Evolutionary conservation across 495 filamentous ascomycete species (phyloP).

Genomic region (Chaetomidium leptoderma): DNA sequence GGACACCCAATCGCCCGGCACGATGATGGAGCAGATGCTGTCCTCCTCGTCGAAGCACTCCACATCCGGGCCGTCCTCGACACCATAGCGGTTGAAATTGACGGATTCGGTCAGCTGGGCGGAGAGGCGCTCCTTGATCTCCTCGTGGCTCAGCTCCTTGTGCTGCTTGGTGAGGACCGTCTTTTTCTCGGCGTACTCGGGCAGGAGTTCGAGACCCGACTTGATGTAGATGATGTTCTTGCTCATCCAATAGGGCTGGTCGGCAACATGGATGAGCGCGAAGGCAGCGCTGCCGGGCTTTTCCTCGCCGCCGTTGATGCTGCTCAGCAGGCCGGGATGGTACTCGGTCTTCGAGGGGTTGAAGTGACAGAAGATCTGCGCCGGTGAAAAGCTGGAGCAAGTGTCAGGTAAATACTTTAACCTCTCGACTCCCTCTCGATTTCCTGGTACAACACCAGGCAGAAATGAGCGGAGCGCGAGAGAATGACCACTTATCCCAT

Average conservation of each 20-base stretch:
- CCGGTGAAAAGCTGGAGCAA: background rate
- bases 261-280: background rate
- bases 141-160: background rate
- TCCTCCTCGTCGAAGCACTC: background rate
- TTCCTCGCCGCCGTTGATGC: conserved; percentile 1
- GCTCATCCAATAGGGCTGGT: background rate
- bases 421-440: too few species aligned
- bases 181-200: conserved; percentile 1
- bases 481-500: too few species aligned
- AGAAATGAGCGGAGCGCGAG: background rate
- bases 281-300: background rate
- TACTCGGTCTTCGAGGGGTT: background rate
- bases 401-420: background rate
- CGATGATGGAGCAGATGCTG: background rate
- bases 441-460: too few species aligned
- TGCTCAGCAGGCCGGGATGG: background rate
- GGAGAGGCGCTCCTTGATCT: background rate
- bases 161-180: background rate
- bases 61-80: conserved; percentile 6
- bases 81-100: background rate
- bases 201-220: background rate
- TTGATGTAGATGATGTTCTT: conserved; percentile 5
- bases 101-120: background rate
- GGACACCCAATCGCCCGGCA: conserved; percentile 6
- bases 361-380: background rate